Percentiles rank a stretch among this genome's conserved stretches.
These are phyloP conservation scores for Papilionanthe hybrid DNA, from an alignment of 116 monocot species.

Conservation along the genomic window DNA sequence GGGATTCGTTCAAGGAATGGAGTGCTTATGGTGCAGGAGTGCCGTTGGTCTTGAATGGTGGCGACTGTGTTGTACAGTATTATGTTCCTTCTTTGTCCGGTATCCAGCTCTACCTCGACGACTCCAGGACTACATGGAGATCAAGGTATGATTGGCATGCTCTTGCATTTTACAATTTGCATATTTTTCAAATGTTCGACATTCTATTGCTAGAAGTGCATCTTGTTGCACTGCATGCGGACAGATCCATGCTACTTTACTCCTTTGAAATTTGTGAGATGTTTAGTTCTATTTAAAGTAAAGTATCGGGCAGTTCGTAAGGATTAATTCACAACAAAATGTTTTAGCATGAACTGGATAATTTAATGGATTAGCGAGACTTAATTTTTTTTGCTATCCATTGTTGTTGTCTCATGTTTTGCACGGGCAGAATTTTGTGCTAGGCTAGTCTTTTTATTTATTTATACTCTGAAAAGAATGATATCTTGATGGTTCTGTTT, in stretches of 20 bases:
- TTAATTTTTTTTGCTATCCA: background rate
- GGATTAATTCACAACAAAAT: background rate
- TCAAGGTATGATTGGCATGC: constrained; percentile 29
- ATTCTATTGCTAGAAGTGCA: background rate
- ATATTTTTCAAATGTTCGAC: background rate
- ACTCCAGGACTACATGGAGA: constrained; percentile 36
- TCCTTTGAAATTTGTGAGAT: background rate
- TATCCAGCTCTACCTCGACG: constrained; percentile 75
- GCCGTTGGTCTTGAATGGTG: constrained; percentile 71
- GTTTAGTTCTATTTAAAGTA: background rate
- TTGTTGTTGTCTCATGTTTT: background rate
- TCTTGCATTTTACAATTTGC: background rate
- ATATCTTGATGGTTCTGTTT: background rate
- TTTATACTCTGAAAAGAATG: background rate
- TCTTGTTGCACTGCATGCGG: background rate
- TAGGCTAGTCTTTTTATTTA: background rate
- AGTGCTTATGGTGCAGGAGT: constrained; percentile 96
- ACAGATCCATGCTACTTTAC: background rate
- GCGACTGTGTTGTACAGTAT: constrained; percentile 71
- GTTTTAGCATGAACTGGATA: background rate
- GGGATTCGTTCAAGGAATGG: constrained; percentile 86
- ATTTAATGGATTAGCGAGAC: background rate
- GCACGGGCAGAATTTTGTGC: background rate
- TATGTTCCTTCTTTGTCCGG: constrained; percentile 94
- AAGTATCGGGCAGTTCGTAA: background rate